Conservation (phyloP, 2,329 filamentous ascomycete species). For the Bipolaris sorokiniana region DNA sequence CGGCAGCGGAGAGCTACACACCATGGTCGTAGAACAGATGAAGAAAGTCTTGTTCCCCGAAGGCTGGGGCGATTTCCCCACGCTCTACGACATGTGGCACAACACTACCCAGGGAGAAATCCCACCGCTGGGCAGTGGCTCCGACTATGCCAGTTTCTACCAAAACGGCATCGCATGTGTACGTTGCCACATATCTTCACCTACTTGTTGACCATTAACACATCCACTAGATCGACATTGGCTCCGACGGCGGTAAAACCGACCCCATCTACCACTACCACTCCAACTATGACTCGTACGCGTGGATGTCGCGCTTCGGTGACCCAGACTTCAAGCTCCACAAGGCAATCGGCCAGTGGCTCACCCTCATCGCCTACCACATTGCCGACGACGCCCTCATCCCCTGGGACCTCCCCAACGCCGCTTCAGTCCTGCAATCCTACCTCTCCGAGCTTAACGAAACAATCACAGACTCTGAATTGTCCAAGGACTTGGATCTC, state of each 20-base stretch:
- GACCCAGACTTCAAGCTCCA: constrained; percentile 59
- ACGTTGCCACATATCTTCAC: neutral
- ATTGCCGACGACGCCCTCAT: constrained; percentile 49
- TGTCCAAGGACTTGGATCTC: neutral
- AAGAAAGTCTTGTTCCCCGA: constrained; percentile 52
- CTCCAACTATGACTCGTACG: constrained; percentile 55
- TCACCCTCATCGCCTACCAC: constrained; percentile 53
- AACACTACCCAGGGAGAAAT: constrained; percentile 40
- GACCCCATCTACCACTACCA: constrained; percentile 58
- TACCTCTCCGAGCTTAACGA: neutral
- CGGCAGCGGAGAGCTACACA: constrained; percentile 51
- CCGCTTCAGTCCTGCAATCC: constrained; percentile 1
- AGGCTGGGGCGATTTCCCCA: constrained; percentile 45
- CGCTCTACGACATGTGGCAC: constrained; percentile 55
- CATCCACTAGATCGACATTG: constrained; percentile 48
- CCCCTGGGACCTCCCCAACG: constrained; percentile 25
- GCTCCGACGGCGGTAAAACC: constrained; percentile 43
- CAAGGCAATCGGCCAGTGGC: constrained; percentile 56
- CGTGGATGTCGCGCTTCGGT: constrained; percentile 60
- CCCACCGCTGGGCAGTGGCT: constrained; percentile 51
- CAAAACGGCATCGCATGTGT: constrained; percentile 51
- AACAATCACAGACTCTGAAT: neutral
- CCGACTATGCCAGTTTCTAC: constrained; percentile 56
- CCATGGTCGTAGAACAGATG: constrained; percentile 43
- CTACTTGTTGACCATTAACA: neutral